Evolutionary conservation across 768 basidiomycete species (phyloP).

Genomic region (Podaxis mareebaensis): DNA sequence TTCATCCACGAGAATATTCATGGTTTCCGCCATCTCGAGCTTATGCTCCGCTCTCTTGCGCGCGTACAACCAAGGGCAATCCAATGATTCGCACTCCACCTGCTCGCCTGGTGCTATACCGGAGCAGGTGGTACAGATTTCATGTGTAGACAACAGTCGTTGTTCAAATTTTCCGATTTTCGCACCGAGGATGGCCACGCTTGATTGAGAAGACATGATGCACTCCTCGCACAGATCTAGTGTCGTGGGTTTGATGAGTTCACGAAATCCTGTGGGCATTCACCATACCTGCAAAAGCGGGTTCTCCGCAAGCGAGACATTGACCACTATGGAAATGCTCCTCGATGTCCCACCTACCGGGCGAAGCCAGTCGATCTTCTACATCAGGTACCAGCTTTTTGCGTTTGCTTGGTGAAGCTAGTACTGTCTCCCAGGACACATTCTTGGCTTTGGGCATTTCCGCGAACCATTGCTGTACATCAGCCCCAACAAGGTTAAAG

Average conservation of each 20-base stretch:
- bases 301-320: constrained; percentile 68
- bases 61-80: constrained; percentile 84
- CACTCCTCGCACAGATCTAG: constrained; percentile 72
- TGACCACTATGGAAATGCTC: constrained; percentile 72
- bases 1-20: constrained; percentile 28
- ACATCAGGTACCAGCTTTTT: constrained; percentile 20
- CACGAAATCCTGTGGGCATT: neutral
- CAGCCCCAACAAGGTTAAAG: constrained; percentile 88
- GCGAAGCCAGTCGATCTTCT: constrained; percentile 22
- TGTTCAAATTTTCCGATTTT: constrained; percentile 56
- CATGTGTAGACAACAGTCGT: constrained; percentile 57
- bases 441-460: constrained; percentile 68
- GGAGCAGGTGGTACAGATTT: constrained; percentile 74
- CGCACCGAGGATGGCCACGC: constrained; percentile 56
- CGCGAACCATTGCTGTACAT: constrained; percentile 84
- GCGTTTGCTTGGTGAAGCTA: constrained; percentile 31
- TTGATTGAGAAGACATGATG: constrained; percentile 46
- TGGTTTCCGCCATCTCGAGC: constrained; percentile 34
- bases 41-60: constrained; percentile 58
- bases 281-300: constrained; percentile 51
- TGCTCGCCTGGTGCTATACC: constrained; percentile 54
- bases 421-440: constrained; percentile 28
- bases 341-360: constrained; percentile 58
- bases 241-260: neutral
- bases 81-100: constrained; percentile 77